phyloP scores from a whole-genome alignment of 768 basidiomycete species.

The Lyophyllum shimeji region DNA sequence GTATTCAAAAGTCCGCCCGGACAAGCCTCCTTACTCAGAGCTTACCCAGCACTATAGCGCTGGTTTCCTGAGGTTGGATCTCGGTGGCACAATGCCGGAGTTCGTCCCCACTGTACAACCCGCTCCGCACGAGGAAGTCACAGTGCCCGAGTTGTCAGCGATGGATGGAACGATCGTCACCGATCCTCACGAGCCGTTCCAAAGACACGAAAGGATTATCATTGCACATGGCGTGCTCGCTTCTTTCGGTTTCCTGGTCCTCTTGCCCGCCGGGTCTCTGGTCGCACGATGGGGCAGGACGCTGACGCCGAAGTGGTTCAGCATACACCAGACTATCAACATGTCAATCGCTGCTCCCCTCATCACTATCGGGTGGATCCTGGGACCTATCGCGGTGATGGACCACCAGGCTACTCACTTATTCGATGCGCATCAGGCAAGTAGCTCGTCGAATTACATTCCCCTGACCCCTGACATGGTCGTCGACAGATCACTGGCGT shows the following conservation, averaged over 20 bases:
- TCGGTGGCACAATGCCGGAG: conserved; percentile 28
- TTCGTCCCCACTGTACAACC: conserved; percentile 11
- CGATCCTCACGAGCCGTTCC: conserved; percentile 16
- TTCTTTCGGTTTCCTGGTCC: conserved; percentile 53
- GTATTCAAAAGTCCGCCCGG: conserved; percentile 31
- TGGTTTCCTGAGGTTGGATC: conserved; percentile 35
- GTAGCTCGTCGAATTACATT: conserved; percentile 8
- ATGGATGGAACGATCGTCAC: conserved; percentile 3
- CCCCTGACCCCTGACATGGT: not conserved
- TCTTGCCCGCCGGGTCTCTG: conserved; percentile 54
- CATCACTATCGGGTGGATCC: conserved; percentile 46
- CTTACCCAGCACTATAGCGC: conserved; percentile 30
- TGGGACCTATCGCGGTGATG: conserved; percentile 47
- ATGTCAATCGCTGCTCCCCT: conserved; percentile 48
- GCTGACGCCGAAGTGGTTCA: conserved; percentile 54
- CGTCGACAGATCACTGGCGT: conserved; percentile 47
- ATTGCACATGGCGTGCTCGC: conserved; percentile 53
- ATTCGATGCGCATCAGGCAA: conserved; percentile 49
- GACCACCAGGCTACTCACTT: conserved; percentile 43
- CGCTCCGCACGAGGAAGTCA: conserved; percentile 6
- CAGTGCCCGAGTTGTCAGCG: conserved; percentile 4
- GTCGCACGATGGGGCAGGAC: conserved; percentile 55
- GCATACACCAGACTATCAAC: conserved; percentile 51
- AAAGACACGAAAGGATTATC: conserved; percentile 41
- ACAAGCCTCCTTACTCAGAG: conserved; percentile 17